Base-by-base conservation (phyloP, 1,139 yeast species). In the Blastobotrys illinoisensis region DNA sequence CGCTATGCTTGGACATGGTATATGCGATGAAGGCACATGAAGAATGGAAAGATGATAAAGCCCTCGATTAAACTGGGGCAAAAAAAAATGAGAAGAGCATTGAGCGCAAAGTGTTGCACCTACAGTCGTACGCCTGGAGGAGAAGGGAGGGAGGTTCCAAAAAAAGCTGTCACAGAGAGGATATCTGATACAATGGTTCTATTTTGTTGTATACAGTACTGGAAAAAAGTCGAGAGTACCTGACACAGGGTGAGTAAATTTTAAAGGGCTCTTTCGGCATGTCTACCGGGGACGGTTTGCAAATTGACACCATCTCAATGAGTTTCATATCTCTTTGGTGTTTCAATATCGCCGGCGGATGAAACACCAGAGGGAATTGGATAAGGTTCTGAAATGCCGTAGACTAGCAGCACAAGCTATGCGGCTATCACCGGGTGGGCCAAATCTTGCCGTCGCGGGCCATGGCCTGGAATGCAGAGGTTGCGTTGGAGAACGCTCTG, bases 361-460 rank as follows among this genome's bases (percentile, higher is more conserved):
- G 40, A 32, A 32, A 32, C 40, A 11, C 7, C 11, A n/a, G 13
- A 28, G 9, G 43, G 5, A 45, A 19, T 19, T 16, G 32, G 19
- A 16, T n/a, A 50, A 46, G 24, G 11, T 28, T 47, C 13, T 28
- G 16, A 20, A 18, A 36, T 16, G 20, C 40, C 44, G 18, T 32
- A 19, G 21, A 43, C 16, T 18, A 7, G n/a, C 21, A 47, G 9
- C 47, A n/a, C 18, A 13, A 9, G 21, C 14, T 21, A 28, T n/a
- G 19, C 11, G 23, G 18, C 5, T 9, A 9, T 14, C 21, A 45
- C 26, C 66, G 49, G 24, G 68, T 64, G 5, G 72, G 66, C 80
- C 83, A 79, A 20, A 79, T 72, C 50, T 79, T 69, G 44, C 78
- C 71, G 46, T 78, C 82, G 55, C 79, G 70, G 16, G 79, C 69